Conservation (phyloP, 768 basidiomycete species). For the Mycena venus region DNA sequence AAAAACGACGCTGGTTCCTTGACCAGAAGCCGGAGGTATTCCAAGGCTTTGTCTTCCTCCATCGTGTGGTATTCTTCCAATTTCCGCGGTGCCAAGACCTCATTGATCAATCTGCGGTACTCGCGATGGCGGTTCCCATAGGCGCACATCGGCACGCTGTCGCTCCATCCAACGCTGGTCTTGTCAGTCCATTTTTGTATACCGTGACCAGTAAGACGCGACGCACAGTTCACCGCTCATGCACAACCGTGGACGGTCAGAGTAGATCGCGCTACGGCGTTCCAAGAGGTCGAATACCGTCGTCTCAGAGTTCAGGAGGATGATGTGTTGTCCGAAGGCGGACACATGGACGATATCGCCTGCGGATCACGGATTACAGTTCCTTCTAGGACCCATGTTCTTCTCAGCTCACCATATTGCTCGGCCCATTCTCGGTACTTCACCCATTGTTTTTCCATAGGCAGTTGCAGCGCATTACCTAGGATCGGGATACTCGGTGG, state of each 20-base stretch:
- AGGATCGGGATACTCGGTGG: background rate
- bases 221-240: conserved; percentile 37
- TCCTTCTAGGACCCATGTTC: too few relatives aligned
- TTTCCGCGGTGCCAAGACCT: background rate
- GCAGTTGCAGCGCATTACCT: background rate
- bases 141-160: background rate
- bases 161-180: background rate
- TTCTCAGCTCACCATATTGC: conserved; percentile 11
- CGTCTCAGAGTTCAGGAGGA: conserved; percentile 40
- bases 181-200: background rate
- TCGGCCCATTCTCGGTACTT: background rate
- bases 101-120: background rate
- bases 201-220: background rate
- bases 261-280: conserved; percentile 42
- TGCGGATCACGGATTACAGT: background rate
- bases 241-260: conserved; percentile 37
- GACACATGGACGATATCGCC: conserved; percentile 44
- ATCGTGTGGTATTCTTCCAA: background rate
- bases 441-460: background rate
- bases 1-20: background rate
- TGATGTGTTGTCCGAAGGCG: conserved; percentile 36
- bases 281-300: conserved; percentile 43
- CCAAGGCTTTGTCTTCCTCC: background rate
- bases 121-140: background rate
- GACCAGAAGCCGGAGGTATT: background rate